Base-by-base conservation (phyloP, 257 asterid species). In the Solanum verrucosum region DNA sequence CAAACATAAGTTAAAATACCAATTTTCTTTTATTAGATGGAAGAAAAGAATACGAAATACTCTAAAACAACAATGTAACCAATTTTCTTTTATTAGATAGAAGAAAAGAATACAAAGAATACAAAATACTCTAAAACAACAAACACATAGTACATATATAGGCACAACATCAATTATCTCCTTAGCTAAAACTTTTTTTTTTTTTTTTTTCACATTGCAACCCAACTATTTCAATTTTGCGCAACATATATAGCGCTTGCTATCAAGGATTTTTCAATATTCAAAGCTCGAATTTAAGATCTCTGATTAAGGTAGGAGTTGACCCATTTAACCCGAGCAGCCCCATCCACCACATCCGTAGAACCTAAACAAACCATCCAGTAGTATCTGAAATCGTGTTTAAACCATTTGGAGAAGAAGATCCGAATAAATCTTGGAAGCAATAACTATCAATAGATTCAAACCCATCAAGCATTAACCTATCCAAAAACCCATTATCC, bases 391-490 rank as follows among this genome's bases (percentile, higher is more conserved):
- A 8, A 40, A 78, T 38, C 9, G 84, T 78, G 27, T 42, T 78
- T 78, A 15, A 25, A 40, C 18, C 81, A 87, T 72, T 52, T 67
- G 85, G 86, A 83, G 87, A 88, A 20, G 95, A 87, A 16, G 95
- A 90, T 87, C 63, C 87, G 87, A 95, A 81, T 87, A 85, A 84
- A 91, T 94, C 95, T 82, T 90, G 91, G 79, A 92, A 91, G 88
- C 90, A 89, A 87, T 89, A 91, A 79, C 90, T 79, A 8, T 93
- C 96, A 78, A 90, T 73, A 3, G 91, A 87, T 70, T 84, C 95
- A 59, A 93, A 95, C 27, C 90, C 98, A 87, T 93, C 98, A 7
- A 91, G 25, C 84, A 83, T 35, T 68, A 86, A 84, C 44, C 88
- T 90, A 38, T 91, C 93, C 33, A 91, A 87, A 25, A 92, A 49